Percentiles rank a stretch among this genome's conserved stretches.
These are phyloP conservation scores for Coniochaeta sp. DNA, from an alignment of 2,329 filamentous ascomycete genomes.

Conservation along the genomic window DNA sequence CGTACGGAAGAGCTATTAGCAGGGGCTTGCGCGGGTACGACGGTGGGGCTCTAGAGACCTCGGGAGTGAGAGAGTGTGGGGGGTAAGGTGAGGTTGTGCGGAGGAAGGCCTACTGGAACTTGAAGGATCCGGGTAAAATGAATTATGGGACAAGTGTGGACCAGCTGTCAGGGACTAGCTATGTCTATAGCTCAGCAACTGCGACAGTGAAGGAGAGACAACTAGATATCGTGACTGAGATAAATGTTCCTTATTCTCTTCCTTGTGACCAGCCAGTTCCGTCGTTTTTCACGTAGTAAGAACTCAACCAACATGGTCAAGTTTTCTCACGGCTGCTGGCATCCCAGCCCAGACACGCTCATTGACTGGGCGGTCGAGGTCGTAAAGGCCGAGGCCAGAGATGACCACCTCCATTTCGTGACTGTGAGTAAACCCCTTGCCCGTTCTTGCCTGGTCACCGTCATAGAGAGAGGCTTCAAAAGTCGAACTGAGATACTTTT, in stretches of 20 bases:
- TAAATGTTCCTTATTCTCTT: not conserved
- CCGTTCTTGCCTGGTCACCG: not conserved
- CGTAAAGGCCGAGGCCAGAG: not conserved
- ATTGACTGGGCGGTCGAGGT: conserved; percentile 3
- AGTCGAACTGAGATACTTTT: not conserved
- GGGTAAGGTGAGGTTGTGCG: too few species aligned
- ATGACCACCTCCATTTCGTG: conserved; percentile 2
- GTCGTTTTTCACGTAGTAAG: not conserved
- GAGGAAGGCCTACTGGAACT: too few species aligned
- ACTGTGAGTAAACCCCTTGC: not conserved
- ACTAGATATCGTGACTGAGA: not conserved
- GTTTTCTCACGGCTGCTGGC: conserved; percentile 2
- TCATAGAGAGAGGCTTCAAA: not conserved
- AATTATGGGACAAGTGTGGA: too few species aligned
- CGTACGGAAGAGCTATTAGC: too few species aligned
- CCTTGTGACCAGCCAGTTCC: not conserved
- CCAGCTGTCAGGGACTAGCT: too few species aligned
- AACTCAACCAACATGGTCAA: conserved; percentile 1
- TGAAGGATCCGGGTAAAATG: too few species aligned
- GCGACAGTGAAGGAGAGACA: not conserved
- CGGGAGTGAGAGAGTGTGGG: too few species aligned
- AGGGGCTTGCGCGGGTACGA: too few species aligned
- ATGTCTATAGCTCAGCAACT: not conserved
- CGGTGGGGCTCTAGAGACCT: too few species aligned
- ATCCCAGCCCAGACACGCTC: conserved; percentile 1